Conservation (phyloP, 768 basidiomycete species). For the Tricholoma hemisulphureum region DNA sequence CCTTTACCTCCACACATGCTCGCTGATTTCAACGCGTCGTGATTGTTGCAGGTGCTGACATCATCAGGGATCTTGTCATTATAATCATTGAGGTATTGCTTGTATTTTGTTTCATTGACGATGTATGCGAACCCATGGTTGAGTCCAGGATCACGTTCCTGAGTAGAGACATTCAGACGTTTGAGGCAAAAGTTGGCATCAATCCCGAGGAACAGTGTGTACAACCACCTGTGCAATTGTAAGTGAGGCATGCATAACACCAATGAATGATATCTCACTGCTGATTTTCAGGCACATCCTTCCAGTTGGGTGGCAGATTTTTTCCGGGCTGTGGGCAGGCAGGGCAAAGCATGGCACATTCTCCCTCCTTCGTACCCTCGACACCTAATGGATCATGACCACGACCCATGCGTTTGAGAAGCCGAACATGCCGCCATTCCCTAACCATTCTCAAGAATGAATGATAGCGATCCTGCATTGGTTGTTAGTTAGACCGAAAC, state of each 20-base stretch:
- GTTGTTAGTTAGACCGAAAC: neutral
- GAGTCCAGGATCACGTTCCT: conserved; percentile 16
- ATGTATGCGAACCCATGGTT: conserved; percentile 12
- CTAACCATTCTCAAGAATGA: conserved; percentile 17
- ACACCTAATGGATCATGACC: conserved; percentile 18
- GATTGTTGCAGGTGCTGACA: conserved; percentile 18
- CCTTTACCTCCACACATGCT: conserved; percentile 11
- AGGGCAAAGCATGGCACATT: conserved; percentile 26
- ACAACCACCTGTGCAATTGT: conserved; percentile 6
- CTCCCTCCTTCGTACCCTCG: conserved; percentile 10
- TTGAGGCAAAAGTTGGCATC: conserved; percentile 25
- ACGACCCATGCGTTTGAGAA: conserved; percentile 19
- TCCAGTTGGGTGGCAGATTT: conserved; percentile 24
- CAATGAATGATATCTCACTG: neutral
- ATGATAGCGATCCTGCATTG: conserved; percentile 18
- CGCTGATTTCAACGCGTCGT: conserved; percentile 8
- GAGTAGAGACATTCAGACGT: conserved; percentile 15
- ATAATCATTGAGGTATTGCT: conserved; percentile 7
- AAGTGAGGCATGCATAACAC: neutral
- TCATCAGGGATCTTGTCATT: no score
- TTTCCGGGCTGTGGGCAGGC: conserved; percentile 27
- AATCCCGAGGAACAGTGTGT: conserved; percentile 15
- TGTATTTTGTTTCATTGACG: conserved; percentile 9
- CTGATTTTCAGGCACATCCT: conserved; percentile 1
- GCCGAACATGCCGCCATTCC: conserved; percentile 17